phyloP scores from a whole-genome alignment of 331 rosid species.

The Quercus tomentella region DNA sequence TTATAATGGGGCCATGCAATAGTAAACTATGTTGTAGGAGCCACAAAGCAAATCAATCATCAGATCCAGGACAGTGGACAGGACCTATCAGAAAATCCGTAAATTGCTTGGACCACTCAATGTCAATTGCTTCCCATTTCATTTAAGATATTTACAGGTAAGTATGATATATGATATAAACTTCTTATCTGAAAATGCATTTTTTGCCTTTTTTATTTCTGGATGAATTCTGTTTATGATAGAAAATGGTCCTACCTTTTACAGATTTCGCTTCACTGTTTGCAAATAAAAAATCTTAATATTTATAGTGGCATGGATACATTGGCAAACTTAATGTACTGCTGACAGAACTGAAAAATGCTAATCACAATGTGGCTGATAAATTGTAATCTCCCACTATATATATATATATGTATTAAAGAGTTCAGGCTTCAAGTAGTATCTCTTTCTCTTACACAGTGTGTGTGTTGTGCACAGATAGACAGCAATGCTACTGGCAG shows the following conservation, averaged over 20 bases:
- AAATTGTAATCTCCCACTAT: no score
- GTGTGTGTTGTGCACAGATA: neutral
- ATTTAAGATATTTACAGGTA: neutral
- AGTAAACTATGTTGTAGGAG: slow-evolving; percentile 43
- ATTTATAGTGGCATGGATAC: no score
- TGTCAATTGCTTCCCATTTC: slow-evolving; percentile 67
- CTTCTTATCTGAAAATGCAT: neutral
- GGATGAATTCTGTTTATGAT: no score
- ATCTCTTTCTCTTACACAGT: no score
- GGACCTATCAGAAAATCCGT: slow-evolving; percentile 82
- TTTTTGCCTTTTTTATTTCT: neutral
- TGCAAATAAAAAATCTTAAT: neutral
- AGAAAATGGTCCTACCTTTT: neutral
- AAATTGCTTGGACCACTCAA: slow-evolving; percentile 73
- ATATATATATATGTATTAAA: no score
- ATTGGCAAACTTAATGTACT: neutral
- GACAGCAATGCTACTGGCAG: neutral
- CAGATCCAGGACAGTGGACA: slow-evolving; percentile 67
- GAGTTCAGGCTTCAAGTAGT: no score
- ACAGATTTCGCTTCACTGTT: neutral
- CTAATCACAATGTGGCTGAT: neutral
- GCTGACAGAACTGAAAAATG: neutral
- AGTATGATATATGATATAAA: neutral
- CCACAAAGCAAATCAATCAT: slow-evolving; percentile 91
- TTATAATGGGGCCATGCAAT: slow-evolving; percentile 3